Evolutionary conservation across 352 stramenopile genomes (phyloP).

Genomic region (Aphanomyces astaci): DNA sequence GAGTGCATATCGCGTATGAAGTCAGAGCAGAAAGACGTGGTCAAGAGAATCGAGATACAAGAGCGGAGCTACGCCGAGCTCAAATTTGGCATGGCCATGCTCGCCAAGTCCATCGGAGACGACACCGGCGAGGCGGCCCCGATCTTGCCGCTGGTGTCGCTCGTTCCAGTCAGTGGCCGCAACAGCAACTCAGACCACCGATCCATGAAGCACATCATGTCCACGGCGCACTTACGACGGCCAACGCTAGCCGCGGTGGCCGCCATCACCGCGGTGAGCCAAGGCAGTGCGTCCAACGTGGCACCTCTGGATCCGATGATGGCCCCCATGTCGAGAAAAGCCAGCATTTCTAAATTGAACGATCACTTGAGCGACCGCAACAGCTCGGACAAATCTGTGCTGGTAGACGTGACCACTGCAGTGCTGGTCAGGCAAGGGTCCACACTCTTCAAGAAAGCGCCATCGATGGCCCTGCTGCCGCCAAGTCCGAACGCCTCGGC

Average conservation of each 20-base stretch:
- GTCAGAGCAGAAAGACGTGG: constrained; percentile 15
- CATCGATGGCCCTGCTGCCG: neutral
- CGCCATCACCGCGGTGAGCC: neutral
- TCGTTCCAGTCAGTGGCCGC: neutral
- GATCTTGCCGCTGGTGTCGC: neutral
- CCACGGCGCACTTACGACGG: neutral
- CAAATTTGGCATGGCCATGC: constrained; percentile 1
- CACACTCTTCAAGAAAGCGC: neutral
- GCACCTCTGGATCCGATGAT: neutral
- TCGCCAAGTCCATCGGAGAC: constrained; percentile 8
- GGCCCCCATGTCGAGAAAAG: neutral
- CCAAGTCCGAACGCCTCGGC: neutral
- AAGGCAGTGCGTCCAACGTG: neutral
- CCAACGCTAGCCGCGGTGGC: neutral
- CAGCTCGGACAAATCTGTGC: neutral
- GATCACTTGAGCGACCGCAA: neutral
- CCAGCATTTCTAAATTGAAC: neutral
- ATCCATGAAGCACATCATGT: neutral
- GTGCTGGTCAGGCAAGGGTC: neutral
- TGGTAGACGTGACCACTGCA: neutral
- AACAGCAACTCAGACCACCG: neutral
- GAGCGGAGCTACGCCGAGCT: neutral
- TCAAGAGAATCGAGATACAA: neutral
- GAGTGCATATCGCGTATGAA: neutral
- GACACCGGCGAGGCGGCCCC: neutral